Percentiles rank a stretch among this genome's conserved stretches.
These are phyloP conservation scores for Hirschfeldia incana DNA, from an alignment of 345 rosid genomes.

Conservation along the genomic window DNA sequence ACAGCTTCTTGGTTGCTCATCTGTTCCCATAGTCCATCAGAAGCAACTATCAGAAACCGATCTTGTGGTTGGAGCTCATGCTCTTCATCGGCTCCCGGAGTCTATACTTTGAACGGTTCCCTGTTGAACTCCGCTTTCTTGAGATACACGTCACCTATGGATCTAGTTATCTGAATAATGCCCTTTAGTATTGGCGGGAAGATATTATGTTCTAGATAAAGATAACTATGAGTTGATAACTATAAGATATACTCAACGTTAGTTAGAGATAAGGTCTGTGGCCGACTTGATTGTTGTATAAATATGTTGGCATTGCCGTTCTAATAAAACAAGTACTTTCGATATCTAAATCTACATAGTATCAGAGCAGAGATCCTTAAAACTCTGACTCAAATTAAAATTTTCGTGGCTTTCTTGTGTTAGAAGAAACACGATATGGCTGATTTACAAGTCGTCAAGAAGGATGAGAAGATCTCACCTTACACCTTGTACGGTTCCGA, in stretches of 20 bases:
- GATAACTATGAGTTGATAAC: too few species aligned
- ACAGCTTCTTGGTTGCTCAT: constrained; percentile 89
- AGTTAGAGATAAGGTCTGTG: background rate
- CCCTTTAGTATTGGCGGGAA: constrained; percentile 33
- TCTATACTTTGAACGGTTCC: constrained; percentile 86
- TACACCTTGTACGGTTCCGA: background rate
- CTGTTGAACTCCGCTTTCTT: constrained; percentile 85
- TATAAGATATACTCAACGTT: too few species aligned
- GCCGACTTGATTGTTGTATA: background rate
- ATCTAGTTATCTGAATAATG: constrained; percentile 92
- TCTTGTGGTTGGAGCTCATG: constrained; percentile 73
- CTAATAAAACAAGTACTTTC: background rate
- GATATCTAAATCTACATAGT: background rate
- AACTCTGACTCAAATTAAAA: background rate
- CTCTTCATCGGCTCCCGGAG: constrained; percentile 73
- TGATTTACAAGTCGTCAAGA: background rate
- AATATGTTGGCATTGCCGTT: background rate
- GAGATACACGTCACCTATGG: constrained; percentile 87
- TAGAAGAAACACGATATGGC: background rate
- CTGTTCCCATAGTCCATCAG: constrained; percentile 97
- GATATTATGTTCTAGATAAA: too few species aligned
- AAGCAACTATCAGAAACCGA: constrained; percentile 82
- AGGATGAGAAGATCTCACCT: background rate
- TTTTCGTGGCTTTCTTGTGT: too few species aligned
- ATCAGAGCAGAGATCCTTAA: background rate